Evolutionary conservation across 2,329 filamentous ascomycete species (phyloP).

Genomic region (Triangularia setosa): DNA sequence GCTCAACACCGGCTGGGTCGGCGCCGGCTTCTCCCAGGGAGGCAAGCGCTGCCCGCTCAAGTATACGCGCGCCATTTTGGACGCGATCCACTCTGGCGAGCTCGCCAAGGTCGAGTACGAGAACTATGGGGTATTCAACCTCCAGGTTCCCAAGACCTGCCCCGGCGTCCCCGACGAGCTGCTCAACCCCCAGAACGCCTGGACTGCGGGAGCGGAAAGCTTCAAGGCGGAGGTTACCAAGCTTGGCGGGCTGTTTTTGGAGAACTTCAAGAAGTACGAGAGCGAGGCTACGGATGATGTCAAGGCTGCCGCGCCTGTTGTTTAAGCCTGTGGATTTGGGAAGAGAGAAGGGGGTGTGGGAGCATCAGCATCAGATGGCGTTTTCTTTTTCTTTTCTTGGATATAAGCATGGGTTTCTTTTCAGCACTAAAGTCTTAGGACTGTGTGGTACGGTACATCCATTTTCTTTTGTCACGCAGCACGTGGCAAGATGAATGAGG

Average conservation of each 20-base stretch:
- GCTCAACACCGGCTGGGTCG: slow-evolving; percentile 97
- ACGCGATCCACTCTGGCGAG: slow-evolving; percentile 95
- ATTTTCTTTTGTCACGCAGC: background rate
- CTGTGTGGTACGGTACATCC: background rate
- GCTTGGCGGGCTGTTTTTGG: slow-evolving; percentile 82
- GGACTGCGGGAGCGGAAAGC: slow-evolving; percentile 76
- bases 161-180: slow-evolving; percentile 84
- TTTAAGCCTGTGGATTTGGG: slow-evolving; percentile 12
- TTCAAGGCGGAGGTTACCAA: slow-evolving; percentile 88
- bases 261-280: slow-evolving; percentile 97
- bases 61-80: slow-evolving; percentile 97
- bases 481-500: background rate
- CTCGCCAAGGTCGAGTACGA: slow-evolving; percentile 92
- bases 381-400: background rate
- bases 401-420: background rate
- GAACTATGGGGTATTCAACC: slow-evolving; percentile 94
- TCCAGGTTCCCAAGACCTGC: slow-evolving; percentile 90
- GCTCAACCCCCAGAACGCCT: slow-evolving; percentile 89
- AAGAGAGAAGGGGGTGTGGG: background rate
- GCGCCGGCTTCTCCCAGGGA: slow-evolving; percentile 82
- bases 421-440: no score
- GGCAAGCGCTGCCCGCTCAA: slow-evolving; percentile 97
- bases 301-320: slow-evolving; percentile 50
- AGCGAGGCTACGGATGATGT: slow-evolving; percentile 78
- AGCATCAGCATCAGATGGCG: background rate